phyloP scores from a whole-genome alignment of 2,329 filamentous ascomycete species.

The Tetracladium maxilliforme region DNA sequence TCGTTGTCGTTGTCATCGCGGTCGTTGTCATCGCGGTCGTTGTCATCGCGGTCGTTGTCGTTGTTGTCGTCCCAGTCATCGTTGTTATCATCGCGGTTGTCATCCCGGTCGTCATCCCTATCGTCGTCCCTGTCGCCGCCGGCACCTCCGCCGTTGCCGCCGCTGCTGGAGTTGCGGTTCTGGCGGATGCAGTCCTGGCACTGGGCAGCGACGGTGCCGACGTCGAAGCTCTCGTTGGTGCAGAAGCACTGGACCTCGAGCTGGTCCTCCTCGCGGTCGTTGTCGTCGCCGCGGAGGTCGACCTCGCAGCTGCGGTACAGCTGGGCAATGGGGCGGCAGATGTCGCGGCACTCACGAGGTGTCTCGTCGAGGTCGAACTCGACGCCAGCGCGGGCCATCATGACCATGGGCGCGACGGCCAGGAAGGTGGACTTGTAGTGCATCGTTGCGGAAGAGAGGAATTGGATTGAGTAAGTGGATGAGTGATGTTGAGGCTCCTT shows the following conservation, averaged over 20 bases:
- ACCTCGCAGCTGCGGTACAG: conserved; percentile 19
- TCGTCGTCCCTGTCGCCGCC: no score
- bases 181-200: conserved; percentile 22
- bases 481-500: no score
- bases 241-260: conserved; percentile 24
- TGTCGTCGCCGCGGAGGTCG: no score
- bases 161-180: no score
- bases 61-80: no score
- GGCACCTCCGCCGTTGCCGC: no score
- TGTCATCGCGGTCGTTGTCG: no score
- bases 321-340: conserved; percentile 20
- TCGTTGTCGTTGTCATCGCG: no score
- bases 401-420: conserved; percentile 13
- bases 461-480: no score
- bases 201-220: conserved; percentile 17
- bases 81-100: conserved; percentile 4
- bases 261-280: conserved; percentile 17
- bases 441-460: no score
- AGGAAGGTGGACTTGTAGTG: conserved; percentile 14
- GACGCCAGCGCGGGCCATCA: conserved; percentile 17
- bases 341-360: conserved; percentile 16
- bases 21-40: no score
- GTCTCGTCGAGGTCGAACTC: conserved; percentile 18
- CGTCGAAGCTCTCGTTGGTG: conserved; percentile 24
- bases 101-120: no score